Conservation (phyloP, 2,329 filamentous ascomycete species). For the Pseudogymnoascus sp. region DNA sequence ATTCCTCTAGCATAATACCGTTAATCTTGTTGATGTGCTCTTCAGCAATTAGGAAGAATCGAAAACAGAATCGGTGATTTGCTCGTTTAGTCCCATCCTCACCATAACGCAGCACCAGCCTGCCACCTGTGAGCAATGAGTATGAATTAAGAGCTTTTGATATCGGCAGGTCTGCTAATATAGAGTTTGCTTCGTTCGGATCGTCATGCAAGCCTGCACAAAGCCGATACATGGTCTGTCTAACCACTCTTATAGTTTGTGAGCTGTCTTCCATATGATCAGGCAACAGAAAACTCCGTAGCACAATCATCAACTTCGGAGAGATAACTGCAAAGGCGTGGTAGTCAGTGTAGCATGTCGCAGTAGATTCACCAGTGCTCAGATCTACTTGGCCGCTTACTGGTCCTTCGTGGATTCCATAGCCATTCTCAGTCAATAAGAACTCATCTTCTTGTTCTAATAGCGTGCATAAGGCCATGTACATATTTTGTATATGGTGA, state of each 20-base stretch:
- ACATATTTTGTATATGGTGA: constrained; percentile 23
- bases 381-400: not conserved
- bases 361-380: not conserved
- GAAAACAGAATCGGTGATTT: constrained; percentile 27
- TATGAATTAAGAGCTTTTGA: constrained; percentile 26
- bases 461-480: constrained; percentile 29
- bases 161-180: constrained; percentile 26
- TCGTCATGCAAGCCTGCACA: constrained; percentile 1
- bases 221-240: not conserved
- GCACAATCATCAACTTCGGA: constrained; percentile 22
- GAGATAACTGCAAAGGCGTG: constrained; percentile 20
- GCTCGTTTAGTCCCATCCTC: constrained; percentile 15
- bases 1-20: constrained; percentile 26
- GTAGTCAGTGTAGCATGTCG: constrained; percentile 15
- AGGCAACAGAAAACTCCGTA: constrained; percentile 21
- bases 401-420: constrained; percentile 28
- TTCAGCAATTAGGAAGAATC: constrained; percentile 23
- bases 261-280: constrained; percentile 17
- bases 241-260: not conserved
- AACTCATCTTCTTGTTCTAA: constrained; percentile 26
- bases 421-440: constrained; percentile 29
- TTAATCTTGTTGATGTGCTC: constrained; percentile 30
- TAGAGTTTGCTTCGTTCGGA: constrained; percentile 18
- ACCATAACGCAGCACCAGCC: constrained; percentile 10
- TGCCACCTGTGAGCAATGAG: constrained; percentile 20